Evolutionary conservation across 2,329 filamentous ascomycete species (phyloP).

Genomic region (Cladosporium sp.): DNA sequence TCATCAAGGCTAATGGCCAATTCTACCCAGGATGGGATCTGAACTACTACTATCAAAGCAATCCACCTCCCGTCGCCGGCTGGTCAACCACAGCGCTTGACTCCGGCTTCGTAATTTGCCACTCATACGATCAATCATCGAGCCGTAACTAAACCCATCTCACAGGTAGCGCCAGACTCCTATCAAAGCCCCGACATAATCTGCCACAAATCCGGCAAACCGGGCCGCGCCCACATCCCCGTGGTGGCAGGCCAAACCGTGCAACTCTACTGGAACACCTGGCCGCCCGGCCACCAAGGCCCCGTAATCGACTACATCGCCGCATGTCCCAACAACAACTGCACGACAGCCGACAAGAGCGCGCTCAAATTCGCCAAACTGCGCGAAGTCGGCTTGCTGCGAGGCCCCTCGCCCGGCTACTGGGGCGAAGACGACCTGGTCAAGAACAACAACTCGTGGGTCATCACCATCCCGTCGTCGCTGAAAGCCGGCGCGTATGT

Average conservation of each 20-base stretch:
- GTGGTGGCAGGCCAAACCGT: slow-evolving; percentile 33
- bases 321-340: slow-evolving; percentile 54
- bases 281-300: slow-evolving; percentile 61
- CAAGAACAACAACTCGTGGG: slow-evolving; percentile 46
- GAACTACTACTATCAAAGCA: slow-evolving; percentile 12
- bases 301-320: slow-evolving; percentile 64
- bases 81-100: slow-evolving; percentile 11
- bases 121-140: neutral
- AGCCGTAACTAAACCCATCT: neutral
- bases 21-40: slow-evolving; percentile 35
- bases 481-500: slow-evolving; percentile 49
- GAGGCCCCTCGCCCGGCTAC: slow-evolving; percentile 39
- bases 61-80: slow-evolving; percentile 8
- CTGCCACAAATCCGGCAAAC: slow-evolving; percentile 34
- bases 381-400: slow-evolving; percentile 50
- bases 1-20: slow-evolving; percentile 42
- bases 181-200: slow-evolving; percentile 29
- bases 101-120: slow-evolving; percentile 5
- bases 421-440: slow-evolving; percentile 56
- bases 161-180: slow-evolving; percentile 33
- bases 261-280: slow-evolving; percentile 53
- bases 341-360: slow-evolving; percentile 50
- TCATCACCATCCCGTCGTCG: slow-evolving; percentile 40
- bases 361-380: slow-evolving; percentile 62
- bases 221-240: slow-evolving; percentile 29